A percentile compares a stretch with the other conserved stretches of the same genome.
Conservation (phyloP, 106 monocot species). For the Allium cepa region DNA sequence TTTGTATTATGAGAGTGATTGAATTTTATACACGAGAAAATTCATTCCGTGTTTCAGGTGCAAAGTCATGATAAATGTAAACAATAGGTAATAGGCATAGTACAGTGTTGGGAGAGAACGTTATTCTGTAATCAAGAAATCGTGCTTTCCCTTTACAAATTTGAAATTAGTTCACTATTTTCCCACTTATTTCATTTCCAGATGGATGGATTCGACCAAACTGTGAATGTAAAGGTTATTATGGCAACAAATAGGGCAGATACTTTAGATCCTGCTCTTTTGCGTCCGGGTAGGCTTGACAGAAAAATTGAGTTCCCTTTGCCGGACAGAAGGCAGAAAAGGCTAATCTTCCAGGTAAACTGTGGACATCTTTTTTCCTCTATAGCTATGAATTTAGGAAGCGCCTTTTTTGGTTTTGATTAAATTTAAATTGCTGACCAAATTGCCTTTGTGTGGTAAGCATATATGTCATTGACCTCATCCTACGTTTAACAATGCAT, state of each 20-base stretch:
- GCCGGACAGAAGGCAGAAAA: constrained; percentile 81
- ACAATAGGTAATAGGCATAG: too few relatives aligned
- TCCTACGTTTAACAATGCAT: too few relatives aligned
- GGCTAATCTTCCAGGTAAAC: constrained; percentile 84
- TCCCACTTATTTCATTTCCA: constrained; percentile 3
- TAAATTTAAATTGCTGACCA: too few relatives aligned
- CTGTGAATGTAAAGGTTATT: constrained; percentile 96
- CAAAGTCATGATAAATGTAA: too few relatives aligned
- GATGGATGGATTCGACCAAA: constrained; percentile 98
- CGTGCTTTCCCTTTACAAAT: not conserved
- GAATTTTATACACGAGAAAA: not conserved
- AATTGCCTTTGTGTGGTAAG: too few relatives aligned
- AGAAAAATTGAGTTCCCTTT: constrained; percentile 94
- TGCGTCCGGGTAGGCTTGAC: constrained; percentile 91
- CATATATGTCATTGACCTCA: too few relatives aligned
- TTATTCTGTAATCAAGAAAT: too few relatives aligned
- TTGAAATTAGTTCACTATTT: too few relatives aligned
- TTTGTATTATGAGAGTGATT: not conserved
- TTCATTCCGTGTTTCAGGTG: not conserved
- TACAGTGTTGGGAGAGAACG: too few relatives aligned
- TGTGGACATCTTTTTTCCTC: too few relatives aligned
- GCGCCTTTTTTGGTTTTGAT: too few relatives aligned
- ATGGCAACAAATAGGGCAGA: constrained; percentile 99
- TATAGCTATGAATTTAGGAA: too few relatives aligned
- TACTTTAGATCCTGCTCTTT: constrained; percentile 89